Percentiles rank a stretch among this genome's conserved stretches.
These are phyloP conservation scores for Mallotus repandus DNA, from an alignment of 441 rosid genomes.

Conservation along the genomic window DNA sequence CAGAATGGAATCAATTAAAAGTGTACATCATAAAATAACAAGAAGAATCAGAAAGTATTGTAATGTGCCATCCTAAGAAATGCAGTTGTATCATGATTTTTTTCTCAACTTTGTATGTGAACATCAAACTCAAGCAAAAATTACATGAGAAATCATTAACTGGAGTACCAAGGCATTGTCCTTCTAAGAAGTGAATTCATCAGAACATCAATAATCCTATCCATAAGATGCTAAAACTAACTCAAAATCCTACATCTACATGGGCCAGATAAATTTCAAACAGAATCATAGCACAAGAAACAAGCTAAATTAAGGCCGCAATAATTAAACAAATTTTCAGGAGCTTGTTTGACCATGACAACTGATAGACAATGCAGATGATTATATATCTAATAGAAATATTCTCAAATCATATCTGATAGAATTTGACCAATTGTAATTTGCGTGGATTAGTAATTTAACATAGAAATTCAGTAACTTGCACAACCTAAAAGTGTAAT, in stretches of 20 bases:
- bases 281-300: not conserved
- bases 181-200: not conserved
- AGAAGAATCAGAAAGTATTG: not conserved
- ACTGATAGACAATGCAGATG: not conserved
- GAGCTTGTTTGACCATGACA: not conserved
- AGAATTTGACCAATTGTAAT: not conserved
- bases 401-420: too few relatives aligned
- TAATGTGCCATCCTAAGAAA: not conserved
- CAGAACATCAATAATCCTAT: too few relatives aligned
- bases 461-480: not conserved
- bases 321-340: too few relatives aligned
- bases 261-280: not conserved
- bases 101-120: not conserved
- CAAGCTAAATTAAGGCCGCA: too few relatives aligned
- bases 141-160: not conserved
- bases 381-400: not conserved
- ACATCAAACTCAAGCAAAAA: not conserved
- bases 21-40: not conserved
- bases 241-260: not conserved
- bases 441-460: not conserved
- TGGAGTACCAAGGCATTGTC: not conserved
- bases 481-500: not conserved
- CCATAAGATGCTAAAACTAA: not conserved
- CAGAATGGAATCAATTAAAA: not conserved
- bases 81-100: not conserved